A percentile compares a stretch with the other conserved stretches of the same genome.
Evolutionary conservation across 805 yeast species (phyloP).

Genomic region (Wickerhamomyces canadensis): DNA sequence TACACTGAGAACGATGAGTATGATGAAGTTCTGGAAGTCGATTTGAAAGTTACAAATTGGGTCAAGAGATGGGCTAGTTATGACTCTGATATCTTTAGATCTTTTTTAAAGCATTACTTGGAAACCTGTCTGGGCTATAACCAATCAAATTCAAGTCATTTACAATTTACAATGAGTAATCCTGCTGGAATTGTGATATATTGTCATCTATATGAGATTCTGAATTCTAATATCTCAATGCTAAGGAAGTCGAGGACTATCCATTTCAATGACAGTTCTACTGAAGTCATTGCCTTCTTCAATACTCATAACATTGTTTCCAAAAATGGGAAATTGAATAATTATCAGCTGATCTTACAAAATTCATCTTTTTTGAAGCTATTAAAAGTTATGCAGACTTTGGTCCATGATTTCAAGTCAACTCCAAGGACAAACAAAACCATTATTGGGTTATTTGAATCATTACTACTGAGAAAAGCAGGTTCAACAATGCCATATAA

Average conservation of each 20-base stretch:
- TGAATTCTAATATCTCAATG: constrained; percentile 16
- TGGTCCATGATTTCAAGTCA: constrained; percentile 2
- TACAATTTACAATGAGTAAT: constrained; percentile 5
- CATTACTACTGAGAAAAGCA: constrained; percentile 30
- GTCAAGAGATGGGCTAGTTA: constrained; percentile 53
- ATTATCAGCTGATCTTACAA: constrained; percentile 5
- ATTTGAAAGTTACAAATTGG: constrained; percentile 55
- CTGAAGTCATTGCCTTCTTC: constrained; percentile 12
- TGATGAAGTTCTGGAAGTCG: constrained; percentile 34
- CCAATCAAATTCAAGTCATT: constrained; percentile 4
- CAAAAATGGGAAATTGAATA: not conserved
- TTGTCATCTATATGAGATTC: constrained; percentile 18
- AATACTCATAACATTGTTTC: not conserved
- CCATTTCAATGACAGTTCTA: constrained; percentile 9
- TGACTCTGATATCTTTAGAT: constrained; percentile 53
- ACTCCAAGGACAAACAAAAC: constrained; percentile 2
- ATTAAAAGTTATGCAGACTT: constrained; percentile 6
- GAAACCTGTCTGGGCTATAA: not conserved
- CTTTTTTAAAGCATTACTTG: constrained; percentile 57
- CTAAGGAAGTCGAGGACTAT: constrained; percentile 14
- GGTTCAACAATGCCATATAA: constrained; percentile 31
- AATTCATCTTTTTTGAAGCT: constrained; percentile 11
- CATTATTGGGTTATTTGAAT: constrained; percentile 22
- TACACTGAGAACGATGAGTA: constrained; percentile 23
- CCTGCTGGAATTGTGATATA: constrained; percentile 22